Conservation (phyloP, 192 early-diverging fungal species). For the Phycomyces nitens region DNA sequence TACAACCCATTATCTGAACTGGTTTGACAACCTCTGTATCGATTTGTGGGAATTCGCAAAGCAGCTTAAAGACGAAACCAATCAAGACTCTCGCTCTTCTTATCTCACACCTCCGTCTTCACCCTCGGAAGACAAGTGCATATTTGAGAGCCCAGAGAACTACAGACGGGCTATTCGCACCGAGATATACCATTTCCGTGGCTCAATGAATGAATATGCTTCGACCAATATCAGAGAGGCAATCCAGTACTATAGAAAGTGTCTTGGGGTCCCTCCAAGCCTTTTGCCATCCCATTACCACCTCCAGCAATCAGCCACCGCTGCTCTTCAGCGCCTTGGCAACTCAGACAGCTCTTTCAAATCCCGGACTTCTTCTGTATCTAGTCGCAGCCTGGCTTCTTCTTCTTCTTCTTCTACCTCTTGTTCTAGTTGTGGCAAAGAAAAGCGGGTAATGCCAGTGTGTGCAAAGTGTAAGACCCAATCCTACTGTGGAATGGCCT, state of each 20-base stretch:
- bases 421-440: slow-evolving; percentile 10
- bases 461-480: slow-evolving; percentile 18
- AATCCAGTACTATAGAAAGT: slow-evolving; percentile 11
- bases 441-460: slow-evolving; percentile 14
- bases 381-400: not conserved
- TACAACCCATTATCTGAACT: slow-evolving; percentile 6
- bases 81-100: not conserved
- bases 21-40: slow-evolving; percentile 4
- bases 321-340: slow-evolving; percentile 5
- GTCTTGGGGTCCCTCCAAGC: slow-evolving; percentile 4
- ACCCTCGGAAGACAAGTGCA: not conserved
- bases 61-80: slow-evolving; percentile 11
- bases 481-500: slow-evolving; percentile 11
- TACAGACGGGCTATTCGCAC: slow-evolving; percentile 10
- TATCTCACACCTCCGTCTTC: not conserved
- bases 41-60: slow-evolving; percentile 19
- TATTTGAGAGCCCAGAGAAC: not conserved
- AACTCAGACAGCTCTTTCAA: not conserved
- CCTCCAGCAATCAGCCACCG: slow-evolving; percentile 8
- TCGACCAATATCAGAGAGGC: not conserved
- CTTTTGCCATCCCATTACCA: slow-evolving; percentile 4
- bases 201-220: slow-evolving; percentile 6
- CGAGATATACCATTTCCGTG: slow-evolving; percentile 14
- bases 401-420: not conserved
- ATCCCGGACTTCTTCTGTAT: slow-evolving; percentile 8